Conservation (phyloP, 1,139 yeast species). For the Geotrichum klebahnii region DNA sequence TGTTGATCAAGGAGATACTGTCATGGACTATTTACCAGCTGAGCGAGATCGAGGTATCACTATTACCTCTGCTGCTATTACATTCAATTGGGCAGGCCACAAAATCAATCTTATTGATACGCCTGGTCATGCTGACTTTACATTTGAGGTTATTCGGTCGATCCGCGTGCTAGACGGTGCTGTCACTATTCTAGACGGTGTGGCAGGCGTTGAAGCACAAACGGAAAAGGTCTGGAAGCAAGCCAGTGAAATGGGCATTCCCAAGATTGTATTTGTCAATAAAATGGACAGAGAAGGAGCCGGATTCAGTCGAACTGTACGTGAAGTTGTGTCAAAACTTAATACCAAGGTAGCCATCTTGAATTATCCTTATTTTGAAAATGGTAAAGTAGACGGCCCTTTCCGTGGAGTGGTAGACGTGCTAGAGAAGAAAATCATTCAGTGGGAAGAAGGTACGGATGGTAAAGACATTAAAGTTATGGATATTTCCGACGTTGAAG, state of each 20-base stretch:
- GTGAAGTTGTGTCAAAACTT: conserved; percentile 74
- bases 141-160: conserved; percentile 88
- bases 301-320: conserved; percentile 84
- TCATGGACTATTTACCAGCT: conserved; percentile 85
- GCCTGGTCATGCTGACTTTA: conserved; percentile 98
- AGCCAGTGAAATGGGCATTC: conserved; percentile 62
- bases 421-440: conserved; percentile 57
- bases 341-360: conserved; percentile 70
- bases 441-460: conserved; percentile 55
- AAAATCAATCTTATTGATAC: conserved; percentile 88
- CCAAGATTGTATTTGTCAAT: conserved; percentile 75
- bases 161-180: conserved; percentile 90
- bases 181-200: conserved; percentile 87
- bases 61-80: conserved; percentile 92
- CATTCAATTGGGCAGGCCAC: conserved; percentile 77
- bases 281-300: conserved; percentile 98
- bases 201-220: conserved; percentile 97
- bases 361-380: conserved; percentile 69
- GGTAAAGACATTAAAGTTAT: conserved; percentile 56
- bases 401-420: conserved; percentile 85
- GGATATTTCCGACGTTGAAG: conserved; percentile 42
- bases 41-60: conserved; percentile 94
- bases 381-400: conserved; percentile 41
- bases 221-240: conserved; percentile 97
- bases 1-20: conserved; percentile 96